These are phyloP conservation scores for Glaciozyma antarctica DNA, from an alignment of 768 basidiomycete species.

Conservation along the genomic window DNA sequence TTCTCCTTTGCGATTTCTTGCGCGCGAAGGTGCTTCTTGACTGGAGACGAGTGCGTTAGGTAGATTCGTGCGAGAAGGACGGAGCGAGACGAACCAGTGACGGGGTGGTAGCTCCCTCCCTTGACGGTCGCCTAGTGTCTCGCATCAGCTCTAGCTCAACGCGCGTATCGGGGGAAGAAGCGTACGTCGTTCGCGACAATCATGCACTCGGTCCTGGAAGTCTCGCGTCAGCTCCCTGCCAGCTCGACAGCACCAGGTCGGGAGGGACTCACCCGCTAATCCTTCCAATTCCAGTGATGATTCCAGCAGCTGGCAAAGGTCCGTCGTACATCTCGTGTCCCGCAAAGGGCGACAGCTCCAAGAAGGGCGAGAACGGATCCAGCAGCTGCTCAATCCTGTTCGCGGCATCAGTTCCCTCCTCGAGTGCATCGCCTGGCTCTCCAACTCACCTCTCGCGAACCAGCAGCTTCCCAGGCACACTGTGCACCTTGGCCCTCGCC, in stretches of 20 bases:
- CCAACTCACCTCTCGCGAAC: constrained; percentile 65
- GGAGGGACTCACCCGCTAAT: constrained; percentile 20
- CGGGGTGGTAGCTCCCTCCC: constrained; percentile 26
- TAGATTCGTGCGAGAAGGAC: background rate
- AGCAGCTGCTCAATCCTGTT: constrained; percentile 60
- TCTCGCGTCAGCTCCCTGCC: constrained; percentile 51
- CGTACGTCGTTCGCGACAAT: constrained; percentile 90
- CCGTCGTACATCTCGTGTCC: constrained; percentile 77
- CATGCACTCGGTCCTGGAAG: constrained; percentile 68
- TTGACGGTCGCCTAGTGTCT: constrained; percentile 23
- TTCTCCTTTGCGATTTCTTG: constrained; percentile 92
- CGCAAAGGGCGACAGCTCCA: constrained; percentile 77
- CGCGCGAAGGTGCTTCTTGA: constrained; percentile 91
- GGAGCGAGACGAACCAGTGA: constrained; percentile 7
- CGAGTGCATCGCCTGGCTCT: constrained; percentile 47
- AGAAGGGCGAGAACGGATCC: constrained; percentile 77
- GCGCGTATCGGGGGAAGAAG: constrained; percentile 48
- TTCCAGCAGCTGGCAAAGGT: constrained; percentile 70
- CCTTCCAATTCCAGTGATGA: constrained; percentile 62
- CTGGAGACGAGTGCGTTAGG: constrained; percentile 44
- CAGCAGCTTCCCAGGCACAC: constrained; percentile 62
- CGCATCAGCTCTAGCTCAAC: background rate
- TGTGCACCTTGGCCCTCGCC: constrained; percentile 63
- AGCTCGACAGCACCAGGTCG: background rate
- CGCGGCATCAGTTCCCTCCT: constrained; percentile 44